Conservation (phyloP, 495 filamentous ascomycete genomes). For the Peziza echinospora region DNA sequence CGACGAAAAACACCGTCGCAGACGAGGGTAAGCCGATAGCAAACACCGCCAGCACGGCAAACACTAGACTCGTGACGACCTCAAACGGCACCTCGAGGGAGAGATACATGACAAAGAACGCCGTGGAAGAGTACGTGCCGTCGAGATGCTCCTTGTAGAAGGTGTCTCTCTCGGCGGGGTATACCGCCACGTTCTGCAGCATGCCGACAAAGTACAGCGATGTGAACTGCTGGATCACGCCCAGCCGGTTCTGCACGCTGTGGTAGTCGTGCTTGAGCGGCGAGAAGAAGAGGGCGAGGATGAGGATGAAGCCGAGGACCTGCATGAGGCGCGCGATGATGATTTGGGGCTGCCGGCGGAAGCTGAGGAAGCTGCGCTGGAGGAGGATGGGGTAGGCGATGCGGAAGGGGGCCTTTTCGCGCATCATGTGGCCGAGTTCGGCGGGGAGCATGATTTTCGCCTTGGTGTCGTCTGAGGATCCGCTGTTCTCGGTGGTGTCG, state of each 20-base stretch:
- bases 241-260: constrained; percentile 45
- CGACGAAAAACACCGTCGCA: constrained; percentile 38
- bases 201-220: constrained; percentile 55
- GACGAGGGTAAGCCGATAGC: constrained; percentile 42
- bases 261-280: constrained; percentile 45
- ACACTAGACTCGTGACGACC: constrained; percentile 38
- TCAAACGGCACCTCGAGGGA: constrained; percentile 48
- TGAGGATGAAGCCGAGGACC: constrained; percentile 40
- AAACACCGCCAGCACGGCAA: constrained; percentile 34
- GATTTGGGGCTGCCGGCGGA: constrained; percentile 40
- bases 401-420: constrained; percentile 36
- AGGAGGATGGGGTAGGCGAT: constrained; percentile 42
- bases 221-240: constrained; percentile 45
- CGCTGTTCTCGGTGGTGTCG: constrained; percentile 13
- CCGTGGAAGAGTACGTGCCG: constrained; percentile 39
- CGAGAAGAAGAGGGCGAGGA: constrained; percentile 49
- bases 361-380: constrained; percentile 40
- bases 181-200: constrained; percentile 55
- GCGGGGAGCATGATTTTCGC: constrained; percentile 38
- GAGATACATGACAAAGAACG: constrained; percentile 47
- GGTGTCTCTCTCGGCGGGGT: constrained; percentile 43
- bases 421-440: constrained; percentile 42
- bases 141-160: constrained; percentile 53
- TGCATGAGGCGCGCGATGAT: constrained; percentile 45
- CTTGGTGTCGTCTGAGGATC: constrained; percentile 2